Percentiles rank a stretch among this genome's conserved stretches.
phyloP scores from a whole-genome alignment of 2,329 filamentous ascomycete species.

The Fusarium sp. region DNA sequence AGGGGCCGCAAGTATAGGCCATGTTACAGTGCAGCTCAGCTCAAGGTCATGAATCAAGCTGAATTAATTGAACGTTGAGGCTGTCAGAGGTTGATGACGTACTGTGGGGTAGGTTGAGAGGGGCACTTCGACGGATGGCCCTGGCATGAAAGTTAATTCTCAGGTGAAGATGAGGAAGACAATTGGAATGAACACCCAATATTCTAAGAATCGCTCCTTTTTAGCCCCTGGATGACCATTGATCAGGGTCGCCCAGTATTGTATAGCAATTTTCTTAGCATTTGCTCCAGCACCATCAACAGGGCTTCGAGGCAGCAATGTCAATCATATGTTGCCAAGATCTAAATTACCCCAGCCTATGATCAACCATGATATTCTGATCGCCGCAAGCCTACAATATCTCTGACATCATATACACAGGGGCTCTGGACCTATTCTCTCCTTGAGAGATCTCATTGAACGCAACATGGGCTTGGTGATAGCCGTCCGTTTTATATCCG shows the following conservation, averaged over 20 bases:
- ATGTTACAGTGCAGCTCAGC: slow-evolving; percentile 1
- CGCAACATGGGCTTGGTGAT: neutral
- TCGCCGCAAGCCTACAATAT: neutral
- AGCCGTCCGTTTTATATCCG: neutral
- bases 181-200: neutral
- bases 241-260: neutral
- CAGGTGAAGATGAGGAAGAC: neutral
- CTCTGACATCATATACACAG: slow-evolving; percentile 32
- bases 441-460: neutral
- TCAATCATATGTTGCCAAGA: neutral
- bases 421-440: neutral
- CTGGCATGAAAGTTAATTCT: neutral
- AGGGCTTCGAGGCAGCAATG: neutral
- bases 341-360: neutral
- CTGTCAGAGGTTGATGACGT: slow-evolving; percentile 31
- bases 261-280: neutral
- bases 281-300: too few relatives aligned
- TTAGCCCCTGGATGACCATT: neutral
- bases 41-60: slow-evolving; percentile 9
- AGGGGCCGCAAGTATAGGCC: neutral
- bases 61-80: neutral
- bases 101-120: slow-evolving; percentile 31
- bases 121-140: slow-evolving; percentile 1
- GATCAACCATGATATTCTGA: neutral
- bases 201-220: neutral